Base-by-base conservation (phyloP, 2,329 filamentous ascomycete species). In the Onygenales sp. region DNA sequence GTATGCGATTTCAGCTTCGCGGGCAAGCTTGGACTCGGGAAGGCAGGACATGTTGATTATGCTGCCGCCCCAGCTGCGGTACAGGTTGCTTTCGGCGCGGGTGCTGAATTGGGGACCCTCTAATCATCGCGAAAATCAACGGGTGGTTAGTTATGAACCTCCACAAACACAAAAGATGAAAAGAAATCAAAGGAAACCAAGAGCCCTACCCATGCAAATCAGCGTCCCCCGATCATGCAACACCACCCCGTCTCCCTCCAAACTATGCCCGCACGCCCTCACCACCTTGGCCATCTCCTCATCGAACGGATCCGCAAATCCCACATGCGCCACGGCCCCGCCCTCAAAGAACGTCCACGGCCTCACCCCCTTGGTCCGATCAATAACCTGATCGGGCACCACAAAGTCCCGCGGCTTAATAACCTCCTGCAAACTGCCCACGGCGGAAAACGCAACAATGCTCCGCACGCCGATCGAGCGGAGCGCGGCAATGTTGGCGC, bases 81-180 rank as follows among this genome's bases (percentile, higher is more conserved):
- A 98, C 75, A 98, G 83, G 72, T 95, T 84, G 54, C 87, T 93
- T 75, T 98, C 93, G 54, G 93, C 92, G 57, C 93, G 89, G 14
- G 93, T 97, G 57, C 87, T 93, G 79, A 98, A 98, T 64, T 95
- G 90, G 17, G 93, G 93, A n/a, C 93, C 93, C 80, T 98, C 93
- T 88, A 62, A 34, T 42, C 57, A 54, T 13, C 46, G 45, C 27
- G 31, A 32, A n/a, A 48, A 45, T 8, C 54, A 50, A 27, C 44
- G 31, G 17, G 17, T 17, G 17, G 33, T 34, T 49, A 39, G 42
- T 32, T 39, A 34, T 17, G 10, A n/a, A 31, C 33, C 11, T 52
- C 51, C 27, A 53, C 50, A 14, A 33, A 34, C 21, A 36, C 40
- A 40, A 33, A 9, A 31, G 27, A 36, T 13, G 49, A 44, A 52